Evolutionary conservation across 768 basidiomycete species (phyloP).

Genomic region (Coprinopsis cinerea): DNA sequence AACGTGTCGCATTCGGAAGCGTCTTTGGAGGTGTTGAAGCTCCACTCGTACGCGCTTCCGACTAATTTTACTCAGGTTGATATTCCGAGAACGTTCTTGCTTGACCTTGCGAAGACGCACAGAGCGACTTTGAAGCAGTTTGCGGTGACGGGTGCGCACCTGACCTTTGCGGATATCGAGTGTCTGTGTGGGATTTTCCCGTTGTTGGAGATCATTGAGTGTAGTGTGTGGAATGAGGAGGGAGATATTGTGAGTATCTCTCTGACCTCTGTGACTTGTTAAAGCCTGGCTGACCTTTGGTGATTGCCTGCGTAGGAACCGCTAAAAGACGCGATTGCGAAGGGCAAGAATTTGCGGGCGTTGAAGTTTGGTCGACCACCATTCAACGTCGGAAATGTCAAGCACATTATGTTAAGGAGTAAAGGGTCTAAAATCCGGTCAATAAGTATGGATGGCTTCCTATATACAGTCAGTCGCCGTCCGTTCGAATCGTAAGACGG

Average conservation of each 20-base stretch:
- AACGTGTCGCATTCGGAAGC: constrained; percentile 38
- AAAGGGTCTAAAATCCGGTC: constrained; percentile 39
- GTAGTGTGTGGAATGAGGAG: constrained; percentile 30
- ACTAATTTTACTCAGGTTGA: background rate
- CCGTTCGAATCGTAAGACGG: too few relatives aligned
- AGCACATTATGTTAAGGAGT: constrained; percentile 44
- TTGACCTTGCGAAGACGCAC: constrained; percentile 42
- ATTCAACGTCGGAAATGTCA: constrained; percentile 39
- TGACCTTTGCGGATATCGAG: constrained; percentile 41
- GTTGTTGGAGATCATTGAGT: constrained; percentile 40
- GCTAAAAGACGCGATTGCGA: constrained; percentile 40
- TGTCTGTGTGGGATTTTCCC: constrained; percentile 40
- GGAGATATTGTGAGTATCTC: constrained; percentile 47
- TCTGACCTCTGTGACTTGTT: too few relatives aligned
- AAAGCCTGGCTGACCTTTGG: too few relatives aligned
- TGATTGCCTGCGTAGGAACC: constrained; percentile 34
- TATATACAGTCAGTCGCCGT: constrained; percentile 39
- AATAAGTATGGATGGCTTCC: constrained; percentile 40
- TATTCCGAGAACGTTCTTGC: constrained; percentile 46
- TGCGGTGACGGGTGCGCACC: constrained; percentile 37
- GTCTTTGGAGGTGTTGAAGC: constrained; percentile 38
- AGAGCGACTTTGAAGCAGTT: constrained; percentile 38
- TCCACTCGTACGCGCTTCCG: constrained; percentile 43
- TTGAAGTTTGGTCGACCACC: constrained; percentile 34
- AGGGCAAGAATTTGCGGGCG: constrained; percentile 41